Evolutionary conservation across 345 rosid genomes (phyloP).

Genomic region (Citropsis articulata): DNA sequence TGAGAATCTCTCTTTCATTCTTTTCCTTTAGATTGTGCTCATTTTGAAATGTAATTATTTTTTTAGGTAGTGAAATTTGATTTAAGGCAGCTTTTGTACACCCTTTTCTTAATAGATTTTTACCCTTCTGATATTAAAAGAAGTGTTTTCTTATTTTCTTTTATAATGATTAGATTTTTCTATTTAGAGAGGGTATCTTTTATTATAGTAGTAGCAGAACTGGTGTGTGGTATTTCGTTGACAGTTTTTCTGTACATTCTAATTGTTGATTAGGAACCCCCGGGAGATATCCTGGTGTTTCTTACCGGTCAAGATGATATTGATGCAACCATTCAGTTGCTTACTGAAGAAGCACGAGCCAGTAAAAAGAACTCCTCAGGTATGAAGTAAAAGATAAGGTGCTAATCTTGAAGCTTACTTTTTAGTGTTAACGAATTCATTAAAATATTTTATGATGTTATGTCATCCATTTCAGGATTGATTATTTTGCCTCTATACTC

Average conservation of each 20-base stretch:
- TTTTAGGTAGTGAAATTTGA: not conserved
- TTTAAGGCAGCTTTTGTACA: not conserved
- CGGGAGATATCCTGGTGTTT: constrained; percentile 87
- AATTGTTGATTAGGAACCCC: constrained; percentile 58
- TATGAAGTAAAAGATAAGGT: constrained; percentile 16
- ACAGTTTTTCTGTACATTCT: not conserved
- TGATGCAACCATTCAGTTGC: constrained; percentile 61
- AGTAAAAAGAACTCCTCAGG: constrained; percentile 65
- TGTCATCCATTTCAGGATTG: constrained; percentile 58
- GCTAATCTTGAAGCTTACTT: not conserved
- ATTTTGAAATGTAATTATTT: not conserved
- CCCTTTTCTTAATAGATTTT: not conserved
- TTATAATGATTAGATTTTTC: not conserved
- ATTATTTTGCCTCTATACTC: constrained; percentile 77
- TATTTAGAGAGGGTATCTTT: not conserved
- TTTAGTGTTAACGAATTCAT: constrained; percentile 3
- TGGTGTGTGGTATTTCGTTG: not conserved
- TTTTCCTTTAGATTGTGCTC: not conserved
- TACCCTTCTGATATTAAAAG: not conserved
- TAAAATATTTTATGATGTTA: constrained; percentile 1
- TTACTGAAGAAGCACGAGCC: constrained; percentile 69
- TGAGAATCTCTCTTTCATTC: not conserved
- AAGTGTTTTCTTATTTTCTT: not conserved
- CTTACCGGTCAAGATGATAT: constrained; percentile 99
- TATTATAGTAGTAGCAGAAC: not conserved